Percentiles rank a stretch among this genome's conserved stretches.
Evolutionary conservation across 169 alveolate species (phyloP).

Genomic region (Plasmodium coatneyi): DNA sequence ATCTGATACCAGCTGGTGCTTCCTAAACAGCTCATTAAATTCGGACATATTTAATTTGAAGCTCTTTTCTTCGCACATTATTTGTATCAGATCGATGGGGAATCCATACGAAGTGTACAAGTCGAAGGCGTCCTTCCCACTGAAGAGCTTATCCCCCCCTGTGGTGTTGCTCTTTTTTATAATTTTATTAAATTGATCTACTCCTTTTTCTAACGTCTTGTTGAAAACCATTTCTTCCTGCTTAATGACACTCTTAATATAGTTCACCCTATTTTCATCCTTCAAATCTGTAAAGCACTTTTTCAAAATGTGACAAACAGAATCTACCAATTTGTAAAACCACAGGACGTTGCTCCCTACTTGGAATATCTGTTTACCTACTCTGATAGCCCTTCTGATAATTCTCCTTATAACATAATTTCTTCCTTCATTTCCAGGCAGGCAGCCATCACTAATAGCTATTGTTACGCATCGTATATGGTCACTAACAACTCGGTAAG

Average conservation of each 20-base stretch:
- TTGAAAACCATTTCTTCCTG: slow-evolving; percentile 91
- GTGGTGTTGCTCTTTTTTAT: slow-evolving; percentile 20
- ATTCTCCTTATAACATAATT: slow-evolving; percentile 94
- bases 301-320: slow-evolving; percentile 88
- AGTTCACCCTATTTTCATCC: slow-evolving; percentile 83
- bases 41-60: slow-evolving; percentile 87
- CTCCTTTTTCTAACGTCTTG: slow-evolving; percentile 90
- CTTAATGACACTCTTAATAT: slow-evolving; percentile 83
- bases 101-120: slow-evolving; percentile 94
- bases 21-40: slow-evolving; percentile 84
- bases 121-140: slow-evolving; percentile 90
- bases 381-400: slow-evolving; percentile 92
- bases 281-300: slow-evolving; percentile 87
- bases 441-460: slow-evolving; percentile 94
- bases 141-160: slow-evolving; percentile 41
- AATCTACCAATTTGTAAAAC: slow-evolving; percentile 89
- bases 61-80: slow-evolving; percentile 93
- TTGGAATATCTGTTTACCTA: slow-evolving; percentile 87
- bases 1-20: slow-evolving; percentile 87
- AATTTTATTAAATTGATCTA: slow-evolving; percentile 84
- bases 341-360: slow-evolving; percentile 85
- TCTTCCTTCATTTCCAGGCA: slow-evolving; percentile 94
- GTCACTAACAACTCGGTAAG: slow-evolving; percentile 95
- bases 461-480: slow-evolving; percentile 93
- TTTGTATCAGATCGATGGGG: slow-evolving; percentile 93